Conservation (phyloP, 768 basidiomycete species). For the Russula emetica region DNA sequence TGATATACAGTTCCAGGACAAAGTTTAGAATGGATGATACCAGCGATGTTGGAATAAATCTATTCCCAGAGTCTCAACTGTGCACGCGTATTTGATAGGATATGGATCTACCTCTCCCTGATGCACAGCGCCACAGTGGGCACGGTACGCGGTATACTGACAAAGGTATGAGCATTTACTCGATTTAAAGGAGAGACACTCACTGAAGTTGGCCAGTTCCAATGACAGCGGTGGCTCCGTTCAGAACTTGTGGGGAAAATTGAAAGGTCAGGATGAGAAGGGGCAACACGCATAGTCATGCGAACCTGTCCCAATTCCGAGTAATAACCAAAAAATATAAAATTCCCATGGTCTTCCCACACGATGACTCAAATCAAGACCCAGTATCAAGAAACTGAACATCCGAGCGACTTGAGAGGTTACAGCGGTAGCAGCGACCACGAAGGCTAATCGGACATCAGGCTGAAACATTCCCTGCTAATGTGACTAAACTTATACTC, state of each 20-base stretch:
- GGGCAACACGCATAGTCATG: neutral
- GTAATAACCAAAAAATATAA: slow-evolving; percentile 11
- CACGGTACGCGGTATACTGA: neutral
- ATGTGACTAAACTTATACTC: neutral
- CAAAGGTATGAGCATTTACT: neutral
- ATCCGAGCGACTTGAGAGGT: slow-evolving; percentile 19
- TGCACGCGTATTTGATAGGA: neutral
- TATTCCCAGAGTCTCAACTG: slow-evolving; percentile 27
- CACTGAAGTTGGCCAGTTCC: slow-evolving; percentile 17
- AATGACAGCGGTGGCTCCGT: neutral
- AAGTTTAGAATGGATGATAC: slow-evolving; percentile 37
- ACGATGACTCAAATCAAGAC: slow-evolving; percentile 15
- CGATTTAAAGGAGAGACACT: neutral
- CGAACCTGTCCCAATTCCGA: slow-evolving; percentile 20
- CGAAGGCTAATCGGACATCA: slow-evolving; percentile 19
- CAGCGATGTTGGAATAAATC: slow-evolving; percentile 41
- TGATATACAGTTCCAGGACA: slow-evolving; percentile 39
- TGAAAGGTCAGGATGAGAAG: neutral
- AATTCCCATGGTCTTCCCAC: slow-evolving; percentile 9
- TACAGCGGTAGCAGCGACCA: slow-evolving; percentile 10
- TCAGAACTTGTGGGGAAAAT: neutral
- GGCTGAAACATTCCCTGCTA: neutral
- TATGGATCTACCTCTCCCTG: slow-evolving; percentile 15
- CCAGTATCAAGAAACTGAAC: slow-evolving; percentile 16
- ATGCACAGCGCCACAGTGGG: slow-evolving; percentile 2